Evolutionary conservation across 2,329 filamentous ascomycete genomes (phyloP).

Genomic region (Fusarium mundagurra): DNA sequence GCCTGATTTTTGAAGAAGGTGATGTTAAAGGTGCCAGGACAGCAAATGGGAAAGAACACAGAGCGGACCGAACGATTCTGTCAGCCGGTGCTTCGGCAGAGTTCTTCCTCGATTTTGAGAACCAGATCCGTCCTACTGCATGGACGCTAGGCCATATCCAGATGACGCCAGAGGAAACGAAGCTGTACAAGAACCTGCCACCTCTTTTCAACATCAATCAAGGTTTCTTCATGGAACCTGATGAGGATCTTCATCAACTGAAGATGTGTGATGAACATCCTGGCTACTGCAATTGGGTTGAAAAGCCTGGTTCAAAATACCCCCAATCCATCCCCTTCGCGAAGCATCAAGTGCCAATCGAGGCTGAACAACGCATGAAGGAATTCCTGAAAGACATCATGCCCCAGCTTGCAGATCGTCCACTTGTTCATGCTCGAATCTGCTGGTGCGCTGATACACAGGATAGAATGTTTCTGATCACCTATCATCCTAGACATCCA

Average conservation of each 20-base stretch:
- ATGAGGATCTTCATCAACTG: slow-evolving; percentile 24
- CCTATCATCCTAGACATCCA: slow-evolving; percentile 19
- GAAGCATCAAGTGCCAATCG: slow-evolving; percentile 21
- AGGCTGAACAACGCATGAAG: slow-evolving; percentile 18
- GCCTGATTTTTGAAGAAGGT: not conserved
- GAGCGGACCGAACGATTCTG: slow-evolving; percentile 7
- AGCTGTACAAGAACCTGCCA: slow-evolving; percentile 13
- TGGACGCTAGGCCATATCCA: slow-evolving; percentile 31
- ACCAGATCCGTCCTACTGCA: slow-evolving; percentile 24
- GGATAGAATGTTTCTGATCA: slow-evolving; percentile 29
- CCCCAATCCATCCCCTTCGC: slow-evolving; percentile 22
- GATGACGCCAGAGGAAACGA: slow-evolving; percentile 18
- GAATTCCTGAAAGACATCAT: slow-evolving; percentile 9
- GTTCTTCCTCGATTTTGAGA: slow-evolving; percentile 30
- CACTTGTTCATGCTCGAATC: slow-evolving; percentile 22
- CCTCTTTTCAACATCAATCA: slow-evolving; percentile 33
- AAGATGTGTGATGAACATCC: slow-evolving; percentile 35
- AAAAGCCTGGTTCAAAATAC: not conserved
- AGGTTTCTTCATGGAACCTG: slow-evolving; percentile 33
- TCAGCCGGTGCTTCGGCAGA: slow-evolving; percentile 16
- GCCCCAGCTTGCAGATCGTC: slow-evolving; percentile 22
- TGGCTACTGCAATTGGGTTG: slow-evolving; percentile 27
- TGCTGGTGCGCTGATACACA: slow-evolving; percentile 32
- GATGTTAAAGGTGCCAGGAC: slow-evolving; percentile 28
- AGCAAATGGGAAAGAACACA: slow-evolving; percentile 4